Percentiles rank a stretch among this genome's conserved stretches.
phyloP scores from a whole-genome alignment of 495 filamentous ascomycete species.

The Barbatosphaeria neglecta region DNA sequence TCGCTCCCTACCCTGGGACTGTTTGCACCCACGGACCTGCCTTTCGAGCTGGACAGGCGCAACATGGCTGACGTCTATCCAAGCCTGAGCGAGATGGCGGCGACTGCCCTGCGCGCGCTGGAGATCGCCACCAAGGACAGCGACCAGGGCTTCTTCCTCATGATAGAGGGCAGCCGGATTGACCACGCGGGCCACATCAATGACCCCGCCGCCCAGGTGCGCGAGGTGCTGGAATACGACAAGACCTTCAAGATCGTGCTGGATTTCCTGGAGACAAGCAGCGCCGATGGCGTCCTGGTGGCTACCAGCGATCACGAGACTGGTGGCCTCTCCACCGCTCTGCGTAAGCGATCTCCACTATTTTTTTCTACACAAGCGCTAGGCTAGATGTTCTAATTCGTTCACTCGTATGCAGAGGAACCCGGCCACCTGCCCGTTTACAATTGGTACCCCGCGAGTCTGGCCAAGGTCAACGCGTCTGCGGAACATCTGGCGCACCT shows the following conservation, averaged over 20 bases:
- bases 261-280: conserved; percentile 67
- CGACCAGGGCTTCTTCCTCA: conserved; percentile 92
- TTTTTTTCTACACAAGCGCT: background rate
- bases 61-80: conserved; percentile 71
- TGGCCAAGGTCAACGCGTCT: conserved; percentile 73
- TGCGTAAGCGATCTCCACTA: conserved; percentile 40
- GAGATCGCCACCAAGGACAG: conserved; percentile 72
- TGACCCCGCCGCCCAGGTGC: conserved; percentile 88
- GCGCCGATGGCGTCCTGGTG: conserved; percentile 67
- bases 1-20: conserved; percentile 80
- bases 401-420: conserved; percentile 15
- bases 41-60: conserved; percentile 82
- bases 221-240: conserved; percentile 90
- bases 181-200: conserved; percentile 94
- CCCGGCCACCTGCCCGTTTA: conserved; percentile 43
- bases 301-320: conserved; percentile 93
- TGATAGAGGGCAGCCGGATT: conserved; percentile 95
- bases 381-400: conserved; percentile 4
- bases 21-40: conserved; percentile 74
- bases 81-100: conserved; percentile 83
- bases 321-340: conserved; percentile 70
- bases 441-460: conserved; percentile 71
- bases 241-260: conserved; percentile 69
- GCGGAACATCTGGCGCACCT: conserved; percentile 53
- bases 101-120: conserved; percentile 65